Conservation (phyloP, 139 green algal genomes). For the Spirogloea muscicola region DNA sequence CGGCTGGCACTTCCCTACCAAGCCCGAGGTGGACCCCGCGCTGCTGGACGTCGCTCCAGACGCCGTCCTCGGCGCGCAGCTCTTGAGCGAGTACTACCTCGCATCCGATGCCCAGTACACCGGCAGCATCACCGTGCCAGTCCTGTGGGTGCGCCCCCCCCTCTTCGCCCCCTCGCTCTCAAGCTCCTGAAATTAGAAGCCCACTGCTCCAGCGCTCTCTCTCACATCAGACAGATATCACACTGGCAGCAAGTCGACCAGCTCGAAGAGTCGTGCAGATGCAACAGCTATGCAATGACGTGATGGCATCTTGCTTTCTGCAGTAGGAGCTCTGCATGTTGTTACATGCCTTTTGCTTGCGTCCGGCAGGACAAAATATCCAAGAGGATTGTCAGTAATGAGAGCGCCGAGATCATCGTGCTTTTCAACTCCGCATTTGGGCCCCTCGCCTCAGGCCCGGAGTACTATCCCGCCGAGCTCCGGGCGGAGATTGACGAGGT, state of each 20-base stretch:
- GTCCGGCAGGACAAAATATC: slow-evolving; percentile 89
- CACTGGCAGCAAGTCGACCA: neutral
- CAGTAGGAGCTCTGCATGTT: too few relatives aligned
- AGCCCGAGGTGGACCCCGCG: neutral
- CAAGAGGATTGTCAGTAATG: slow-evolving; percentile 90
- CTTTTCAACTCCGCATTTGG: slow-evolving; percentile 90
- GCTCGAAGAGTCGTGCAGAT: neutral
- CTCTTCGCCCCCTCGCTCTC: neutral
- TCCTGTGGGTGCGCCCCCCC: slow-evolving; percentile 5
- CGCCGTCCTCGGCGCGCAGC: neutral
- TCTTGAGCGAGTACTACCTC: neutral
- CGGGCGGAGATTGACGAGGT: slow-evolving; percentile 41
- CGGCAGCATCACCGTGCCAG: slow-evolving; percentile 1
- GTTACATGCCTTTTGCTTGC: too few relatives aligned
- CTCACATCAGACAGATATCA: neutral
- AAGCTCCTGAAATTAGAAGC: neutral
- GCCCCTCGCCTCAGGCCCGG: neutral
- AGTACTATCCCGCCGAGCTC: slow-evolving; percentile 48
- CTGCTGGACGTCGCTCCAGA: neutral
- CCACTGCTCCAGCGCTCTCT: neutral
- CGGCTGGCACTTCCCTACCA: neutral
- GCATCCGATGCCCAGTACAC: neutral
- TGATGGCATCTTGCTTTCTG: too few relatives aligned
- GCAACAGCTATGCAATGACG: too few relatives aligned
- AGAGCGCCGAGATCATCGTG: slow-evolving; percentile 81